phyloP scores from a whole-genome alignment of 257 asterid species.

The Forsythia suspensa region DNA sequence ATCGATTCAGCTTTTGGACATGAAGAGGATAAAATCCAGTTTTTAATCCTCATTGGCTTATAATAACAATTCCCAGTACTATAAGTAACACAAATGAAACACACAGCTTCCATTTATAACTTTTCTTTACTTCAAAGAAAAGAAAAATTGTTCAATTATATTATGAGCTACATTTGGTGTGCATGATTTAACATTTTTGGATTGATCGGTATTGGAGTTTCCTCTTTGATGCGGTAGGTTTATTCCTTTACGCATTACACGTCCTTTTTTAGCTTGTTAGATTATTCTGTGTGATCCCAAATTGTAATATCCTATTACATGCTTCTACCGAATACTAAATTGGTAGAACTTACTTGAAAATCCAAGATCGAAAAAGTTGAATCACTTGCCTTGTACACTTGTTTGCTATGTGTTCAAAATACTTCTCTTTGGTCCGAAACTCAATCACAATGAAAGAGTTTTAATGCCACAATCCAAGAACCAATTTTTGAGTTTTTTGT shows the following conservation, averaged over 20 bases:
- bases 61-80: not conserved
- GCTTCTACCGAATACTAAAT: no score
- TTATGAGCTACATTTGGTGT: not conserved
- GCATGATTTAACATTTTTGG: not conserved
- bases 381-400: no score
- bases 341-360: no score
- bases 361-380: no score
- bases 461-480: no score
- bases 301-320: no score
- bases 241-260: slow-evolving; percentile 21
- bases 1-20: slow-evolving; percentile 64
- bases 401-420: no score
- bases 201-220: not conserved
- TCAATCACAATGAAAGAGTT: no score
- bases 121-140: not conserved
- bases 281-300: no score
- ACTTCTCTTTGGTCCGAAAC: no score
- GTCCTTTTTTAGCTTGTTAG: not conserved
- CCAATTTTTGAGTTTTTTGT: no score
- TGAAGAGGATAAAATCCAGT: slow-evolving; percentile 61
- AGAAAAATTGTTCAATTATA: not conserved
- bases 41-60: slow-evolving; percentile 35
- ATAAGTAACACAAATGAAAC: slow-evolving; percentile 15
- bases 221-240: slow-evolving; percentile 3
- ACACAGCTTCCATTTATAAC: slow-evolving; percentile 25